Evolutionary conservation across 805 yeast genomes (phyloP).

Genomic region (Candida ortonii): DNA sequence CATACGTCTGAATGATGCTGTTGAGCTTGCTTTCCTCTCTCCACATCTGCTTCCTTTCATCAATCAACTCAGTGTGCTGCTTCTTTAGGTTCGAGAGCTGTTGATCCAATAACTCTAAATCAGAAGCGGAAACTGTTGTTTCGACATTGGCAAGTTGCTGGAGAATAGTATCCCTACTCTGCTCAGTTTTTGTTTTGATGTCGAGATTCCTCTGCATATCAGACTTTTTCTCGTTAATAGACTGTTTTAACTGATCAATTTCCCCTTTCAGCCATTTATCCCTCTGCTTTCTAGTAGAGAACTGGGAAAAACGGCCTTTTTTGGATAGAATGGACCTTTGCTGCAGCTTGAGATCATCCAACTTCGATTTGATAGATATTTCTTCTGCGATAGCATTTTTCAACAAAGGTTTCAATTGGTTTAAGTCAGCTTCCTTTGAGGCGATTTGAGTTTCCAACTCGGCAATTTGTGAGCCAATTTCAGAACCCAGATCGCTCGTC

Average conservation of each 20-base stretch:
- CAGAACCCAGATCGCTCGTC: constrained; percentile 26
- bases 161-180: constrained; percentile 36
- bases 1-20: constrained; percentile 52
- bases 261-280: constrained; percentile 63
- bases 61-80: constrained; percentile 47
- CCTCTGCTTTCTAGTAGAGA: constrained; percentile 53
- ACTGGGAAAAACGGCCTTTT: constrained; percentile 65
- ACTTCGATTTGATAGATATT: constrained; percentile 35
- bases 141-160: constrained; percentile 12
- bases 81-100: constrained; percentile 35
- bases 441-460: constrained; percentile 30
- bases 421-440: constrained; percentile 37
- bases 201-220: constrained; percentile 8
- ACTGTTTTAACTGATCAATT: constrained; percentile 36
- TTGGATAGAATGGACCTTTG: constrained; percentile 66
- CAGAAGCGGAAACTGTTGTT: constrained; percentile 14
- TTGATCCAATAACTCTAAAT: constrained; percentile 31
- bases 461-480: constrained; percentile 21
- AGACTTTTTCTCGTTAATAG: constrained; percentile 13
- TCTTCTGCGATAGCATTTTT: constrained; percentile 41
- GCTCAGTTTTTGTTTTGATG: constrained; percentile 28
- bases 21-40: constrained; percentile 68
- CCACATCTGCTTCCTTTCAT: constrained; percentile 72
- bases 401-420: constrained; percentile 40
- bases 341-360: constrained; percentile 42